A percentile compares a stretch with the other conserved stretches of the same genome.
phyloP scores from a whole-genome alignment of 768 basidiomycete species.

The Tubosaeta sp. region DNA sequence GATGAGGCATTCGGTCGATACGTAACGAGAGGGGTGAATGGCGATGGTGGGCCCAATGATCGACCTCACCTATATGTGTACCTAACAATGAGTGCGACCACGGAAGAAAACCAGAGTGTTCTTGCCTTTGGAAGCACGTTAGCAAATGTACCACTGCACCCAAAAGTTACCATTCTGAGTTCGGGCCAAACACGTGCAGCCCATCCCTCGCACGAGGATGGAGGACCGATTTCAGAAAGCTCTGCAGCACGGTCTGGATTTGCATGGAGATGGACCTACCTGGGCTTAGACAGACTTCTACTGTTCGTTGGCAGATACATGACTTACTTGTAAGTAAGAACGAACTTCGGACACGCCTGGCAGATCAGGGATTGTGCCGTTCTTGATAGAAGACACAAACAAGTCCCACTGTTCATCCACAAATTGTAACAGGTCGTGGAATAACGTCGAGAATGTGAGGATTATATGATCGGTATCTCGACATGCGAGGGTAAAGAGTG shows the following conservation, averaged over 20 bases:
- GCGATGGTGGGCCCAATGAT: too few relatives aligned
- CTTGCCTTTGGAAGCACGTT: too few relatives aligned
- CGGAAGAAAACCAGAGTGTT: too few relatives aligned
- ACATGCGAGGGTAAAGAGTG: too few relatives aligned
- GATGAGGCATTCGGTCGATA: neutral
- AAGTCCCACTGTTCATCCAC: constrained; percentile 4
- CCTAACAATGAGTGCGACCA: too few relatives aligned
- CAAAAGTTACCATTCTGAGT: neutral
- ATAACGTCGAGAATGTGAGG: too few relatives aligned
- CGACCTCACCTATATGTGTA: too few relatives aligned
- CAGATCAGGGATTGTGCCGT: constrained; percentile 6
- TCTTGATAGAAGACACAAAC: constrained; percentile 1
- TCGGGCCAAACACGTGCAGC: neutral
- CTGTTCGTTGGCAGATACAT: neutral
- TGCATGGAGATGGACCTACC: neutral
- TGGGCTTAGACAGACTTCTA: neutral
- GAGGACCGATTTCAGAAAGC: constrained; percentile 4
- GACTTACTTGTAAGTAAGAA: constrained; percentile 2
- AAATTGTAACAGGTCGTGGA: constrained; percentile 1
- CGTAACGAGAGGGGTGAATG: neutral
- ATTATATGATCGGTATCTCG: too few relatives aligned
- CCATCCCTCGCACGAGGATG: constrained; percentile 3
- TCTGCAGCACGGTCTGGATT: constrained; percentile 2
- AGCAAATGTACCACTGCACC: too few relatives aligned
- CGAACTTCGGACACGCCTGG: constrained; percentile 3